Percentiles rank a stretch among this genome's conserved stretches.
Conservation (phyloP, 495 filamentous ascomycete genomes). For the Wilcoxina mikolae region DNA sequence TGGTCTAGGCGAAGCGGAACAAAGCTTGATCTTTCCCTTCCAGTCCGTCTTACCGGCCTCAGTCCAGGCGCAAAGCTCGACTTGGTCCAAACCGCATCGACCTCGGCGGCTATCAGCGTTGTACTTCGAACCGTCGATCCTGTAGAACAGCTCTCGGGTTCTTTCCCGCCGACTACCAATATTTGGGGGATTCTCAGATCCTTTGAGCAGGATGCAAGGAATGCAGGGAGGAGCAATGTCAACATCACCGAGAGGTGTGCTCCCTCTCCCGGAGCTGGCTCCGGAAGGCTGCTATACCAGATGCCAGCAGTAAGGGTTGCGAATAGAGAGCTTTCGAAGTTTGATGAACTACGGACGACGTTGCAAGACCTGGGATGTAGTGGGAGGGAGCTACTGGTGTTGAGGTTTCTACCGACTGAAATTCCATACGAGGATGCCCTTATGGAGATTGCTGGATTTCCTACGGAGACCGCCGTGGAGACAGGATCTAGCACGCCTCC, state of each 20-base stretch:
- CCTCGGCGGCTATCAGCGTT: conserved; percentile 52
- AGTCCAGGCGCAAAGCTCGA: conserved; percentile 79
- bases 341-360: conserved; percentile 74
- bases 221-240: conserved; percentile 36
- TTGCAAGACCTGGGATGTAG: conserved; percentile 76
- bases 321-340: conserved; percentile 56
- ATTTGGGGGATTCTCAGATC: conserved; percentile 78
- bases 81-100: conserved; percentile 46
- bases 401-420: conserved; percentile 60
- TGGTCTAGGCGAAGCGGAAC: conserved; percentile 57
- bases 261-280: conserved; percentile 40
- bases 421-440: conserved; percentile 75
- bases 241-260: conserved; percentile 72
- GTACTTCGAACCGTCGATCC: conserved; percentile 65
- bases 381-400: conserved; percentile 58
- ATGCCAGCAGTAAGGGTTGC: conserved; percentile 69
- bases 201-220: conserved; percentile 50
- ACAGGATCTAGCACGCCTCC: conserved; percentile 12
- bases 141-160: conserved; percentile 52
- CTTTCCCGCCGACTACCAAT: conserved; percentile 67
- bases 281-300: conserved; percentile 71
- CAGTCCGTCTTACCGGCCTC: conserved; percentile 76
- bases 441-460: conserved; percentile 58
- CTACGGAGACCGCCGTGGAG: conserved; percentile 34
- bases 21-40: conserved; percentile 64